phyloP scores from a whole-genome alignment of 768 basidiomycete species.

The Trametes meyenii region DNA sequence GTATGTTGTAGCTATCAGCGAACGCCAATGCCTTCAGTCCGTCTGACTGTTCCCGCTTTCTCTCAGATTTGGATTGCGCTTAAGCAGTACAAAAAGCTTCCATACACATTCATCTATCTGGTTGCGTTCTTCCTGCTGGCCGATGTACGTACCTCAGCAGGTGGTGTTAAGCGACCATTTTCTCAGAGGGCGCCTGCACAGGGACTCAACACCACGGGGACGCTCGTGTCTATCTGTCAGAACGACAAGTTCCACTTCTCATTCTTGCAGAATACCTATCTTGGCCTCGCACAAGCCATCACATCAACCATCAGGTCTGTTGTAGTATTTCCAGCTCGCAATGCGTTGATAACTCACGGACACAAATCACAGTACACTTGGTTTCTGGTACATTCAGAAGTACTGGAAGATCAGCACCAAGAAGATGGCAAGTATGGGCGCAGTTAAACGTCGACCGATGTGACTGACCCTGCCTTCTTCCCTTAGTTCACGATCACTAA shows the following conservation, averaged over 20 bases:
- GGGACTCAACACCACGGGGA: slow-evolving; percentile 82
- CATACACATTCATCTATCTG: slow-evolving; percentile 82
- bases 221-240: slow-evolving; percentile 74
- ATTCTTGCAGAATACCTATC: slow-evolving; percentile 80
- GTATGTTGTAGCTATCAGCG: too few relatives aligned
- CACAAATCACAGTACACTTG: slow-evolving; percentile 52
- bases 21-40: too few relatives aligned
- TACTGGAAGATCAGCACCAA: slow-evolving; percentile 82
- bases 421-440: slow-evolving; percentile 58
- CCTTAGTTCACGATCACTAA: slow-evolving; percentile 75
- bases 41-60: neutral
- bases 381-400: slow-evolving; percentile 83
- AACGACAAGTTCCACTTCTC: slow-evolving; percentile 82
- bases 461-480: neutral
- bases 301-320: slow-evolving; percentile 56
- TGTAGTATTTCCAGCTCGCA: neutral
- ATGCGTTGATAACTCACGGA: neutral
- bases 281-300: slow-evolving; percentile 74
- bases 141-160: slow-evolving; percentile 47
- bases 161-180: too few relatives aligned
- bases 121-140: slow-evolving; percentile 78
- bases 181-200: slow-evolving; percentile 30
- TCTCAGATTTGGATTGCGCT: slow-evolving; percentile 72
- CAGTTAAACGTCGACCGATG: neutral
- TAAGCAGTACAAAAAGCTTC: slow-evolving; percentile 76